phyloP scores from a whole-genome alignment of 1,284 basidiomycete genomes.

The Irpex sp. region DNA sequence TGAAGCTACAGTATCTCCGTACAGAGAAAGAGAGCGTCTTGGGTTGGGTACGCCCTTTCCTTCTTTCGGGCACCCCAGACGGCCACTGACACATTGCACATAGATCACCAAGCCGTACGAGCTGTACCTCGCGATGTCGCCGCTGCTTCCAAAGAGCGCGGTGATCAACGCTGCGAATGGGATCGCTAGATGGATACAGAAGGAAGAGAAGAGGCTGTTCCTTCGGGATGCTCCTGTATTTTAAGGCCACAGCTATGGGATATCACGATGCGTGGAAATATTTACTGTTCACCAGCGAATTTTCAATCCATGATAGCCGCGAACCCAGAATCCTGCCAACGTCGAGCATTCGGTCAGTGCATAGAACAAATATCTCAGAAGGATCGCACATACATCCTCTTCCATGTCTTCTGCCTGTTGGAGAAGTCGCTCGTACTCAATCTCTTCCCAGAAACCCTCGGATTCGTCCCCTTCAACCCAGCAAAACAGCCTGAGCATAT shows the following conservation, averaged over 20 bases:
- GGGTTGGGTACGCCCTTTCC: slow-evolving; percentile 71
- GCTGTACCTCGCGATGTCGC: slow-evolving; percentile 82
- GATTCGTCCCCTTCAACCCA: no score
- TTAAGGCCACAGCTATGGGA: slow-evolving; percentile 26
- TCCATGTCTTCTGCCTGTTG: no score
- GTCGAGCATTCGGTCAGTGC: not conserved
- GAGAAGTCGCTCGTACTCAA: no score
- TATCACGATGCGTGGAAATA: no score
- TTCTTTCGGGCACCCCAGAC: not conserved
- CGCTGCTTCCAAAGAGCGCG: slow-evolving; percentile 81
- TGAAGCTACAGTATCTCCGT: slow-evolving; percentile 82
- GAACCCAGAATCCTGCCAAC: no score
- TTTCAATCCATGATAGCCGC: no score
- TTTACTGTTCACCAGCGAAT: no score
- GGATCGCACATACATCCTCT: no score
- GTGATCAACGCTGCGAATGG: slow-evolving; percentile 85
- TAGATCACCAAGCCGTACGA: slow-evolving; percentile 94
- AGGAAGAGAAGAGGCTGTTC: slow-evolving; percentile 81
- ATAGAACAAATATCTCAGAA: no score
- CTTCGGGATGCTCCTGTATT: slow-evolving; percentile 87
- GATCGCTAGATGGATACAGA: slow-evolving; percentile 87
- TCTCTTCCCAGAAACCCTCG: no score
- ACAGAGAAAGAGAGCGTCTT: slow-evolving; percentile 86
- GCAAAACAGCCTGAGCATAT: no score
- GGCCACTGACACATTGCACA: not conserved